Evolutionary conservation across 2,329 filamentous ascomycete species (phyloP).

Genomic region (Tolypocladium ophioglossoides): DNA sequence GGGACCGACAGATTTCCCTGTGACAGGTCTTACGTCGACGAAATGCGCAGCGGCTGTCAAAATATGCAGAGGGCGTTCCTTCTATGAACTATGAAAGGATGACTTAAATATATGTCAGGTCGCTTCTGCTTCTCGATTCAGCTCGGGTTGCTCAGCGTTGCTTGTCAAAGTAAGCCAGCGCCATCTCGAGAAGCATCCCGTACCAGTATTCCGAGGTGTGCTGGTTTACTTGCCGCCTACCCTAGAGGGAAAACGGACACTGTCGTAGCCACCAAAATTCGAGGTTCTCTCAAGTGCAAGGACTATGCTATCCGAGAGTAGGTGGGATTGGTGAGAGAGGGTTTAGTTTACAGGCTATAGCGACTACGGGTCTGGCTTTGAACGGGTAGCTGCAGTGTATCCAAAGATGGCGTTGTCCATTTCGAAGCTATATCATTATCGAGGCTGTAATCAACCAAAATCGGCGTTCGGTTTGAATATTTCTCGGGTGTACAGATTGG

Average conservation of each 20-base stretch:
- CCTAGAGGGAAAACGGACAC: not conserved
- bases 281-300: not conserved
- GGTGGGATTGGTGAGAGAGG: not conserved
- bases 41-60: not conserved
- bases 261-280: not conserved
- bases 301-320: not conserved
- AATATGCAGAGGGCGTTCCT: no score
- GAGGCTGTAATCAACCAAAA: no score
- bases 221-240: not conserved
- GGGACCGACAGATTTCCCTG: not conserved
- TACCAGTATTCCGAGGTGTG: no score
- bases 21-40: not conserved
- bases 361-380: not conserved
- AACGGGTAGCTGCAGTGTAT: no score
- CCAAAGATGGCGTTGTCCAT: no score
- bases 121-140: not conserved
- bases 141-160: not conserved
- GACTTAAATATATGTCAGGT: not conserved
- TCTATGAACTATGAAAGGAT: no score
- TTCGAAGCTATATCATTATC: no score
- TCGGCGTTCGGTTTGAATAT: no score
- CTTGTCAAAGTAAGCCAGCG: no score
- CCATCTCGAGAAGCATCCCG: not conserved
- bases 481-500: not conserved
- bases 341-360: not conserved